These are phyloP conservation scores for Pseudomassariella vexata DNA, from an alignment of 2,329 filamentous ascomycete genomes.

Conservation along the genomic window DNA sequence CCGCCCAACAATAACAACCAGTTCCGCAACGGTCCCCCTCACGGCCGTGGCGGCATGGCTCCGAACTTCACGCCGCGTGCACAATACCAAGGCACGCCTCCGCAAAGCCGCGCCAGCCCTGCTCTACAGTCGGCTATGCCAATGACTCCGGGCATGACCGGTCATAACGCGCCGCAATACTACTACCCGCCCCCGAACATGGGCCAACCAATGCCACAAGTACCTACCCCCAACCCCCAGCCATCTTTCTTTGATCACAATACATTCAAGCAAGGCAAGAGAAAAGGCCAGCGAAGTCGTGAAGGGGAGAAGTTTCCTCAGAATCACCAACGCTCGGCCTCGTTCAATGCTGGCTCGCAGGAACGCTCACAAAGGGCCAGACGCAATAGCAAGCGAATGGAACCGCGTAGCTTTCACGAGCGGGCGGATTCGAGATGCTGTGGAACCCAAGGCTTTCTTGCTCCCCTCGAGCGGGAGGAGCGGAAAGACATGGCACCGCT, in stretches of 20 bases:
- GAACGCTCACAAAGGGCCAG: conserved; percentile 31
- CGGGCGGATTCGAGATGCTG: conserved; percentile 2
- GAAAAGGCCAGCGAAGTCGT: conserved; percentile 35
- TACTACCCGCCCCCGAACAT: conserved; percentile 53
- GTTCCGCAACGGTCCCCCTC: conserved; percentile 33
- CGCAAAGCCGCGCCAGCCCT: conserved; percentile 32
- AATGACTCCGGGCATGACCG: conserved; percentile 60
- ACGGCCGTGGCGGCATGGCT: conserved; percentile 45
- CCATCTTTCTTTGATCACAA: conserved; percentile 23
- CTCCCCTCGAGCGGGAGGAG: conserved; percentile 7
- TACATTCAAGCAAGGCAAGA: conserved; percentile 36
- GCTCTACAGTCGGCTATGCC: conserved; percentile 56
- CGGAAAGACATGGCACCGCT: conserved; percentile 1
- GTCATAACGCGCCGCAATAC: conserved; percentile 56
- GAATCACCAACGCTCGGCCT: conserved; percentile 29
- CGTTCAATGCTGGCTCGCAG: conserved; percentile 26
- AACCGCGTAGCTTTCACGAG: conserved; percentile 20
- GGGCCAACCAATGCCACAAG: conserved; percentile 57
- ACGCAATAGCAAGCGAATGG: conserved; percentile 41
- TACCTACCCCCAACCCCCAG: conserved; percentile 44
- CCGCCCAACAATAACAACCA: conserved; percentile 30
- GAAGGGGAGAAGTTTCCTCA: conserved; percentile 41
- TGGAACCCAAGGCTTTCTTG: conserved; percentile 7
- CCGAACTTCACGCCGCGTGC: conserved; percentile 39
- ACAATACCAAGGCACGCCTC: conserved; percentile 36